Evolutionary conservation across 108 stramenopile species (phyloP), one percentile per base, ranked within the genome.

Genomic region (Cyclotella kingstonii): DNA sequence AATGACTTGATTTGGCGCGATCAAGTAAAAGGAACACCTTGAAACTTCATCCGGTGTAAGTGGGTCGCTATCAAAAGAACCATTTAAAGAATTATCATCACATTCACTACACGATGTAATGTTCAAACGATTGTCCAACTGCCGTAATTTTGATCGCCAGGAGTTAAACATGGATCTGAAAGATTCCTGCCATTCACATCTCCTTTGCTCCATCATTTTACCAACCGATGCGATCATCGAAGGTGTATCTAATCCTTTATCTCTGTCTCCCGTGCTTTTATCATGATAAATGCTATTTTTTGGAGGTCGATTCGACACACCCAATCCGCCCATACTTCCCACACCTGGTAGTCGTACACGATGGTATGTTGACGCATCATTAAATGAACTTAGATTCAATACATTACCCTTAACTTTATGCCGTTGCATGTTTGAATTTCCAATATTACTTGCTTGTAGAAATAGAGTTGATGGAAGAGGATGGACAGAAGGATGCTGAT

Each of bases 171-270:
- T 46, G 25, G 72, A 74, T 28, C 61, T 22, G 43, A 81, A 81
- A 23, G 76, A 50, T 33, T 69, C 77, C 44, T 75, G 77, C 80
- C 80, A 81, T 39, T 81, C 80, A 47, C 36, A 46, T 23, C 64
- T 61, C 19, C 76, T 33, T 47, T 69, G 66, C 0, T 59, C 51
- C 31, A 71, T 53, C 35, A 73, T 17, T 15, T 29, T 47, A 7
- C 63, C 42, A 48, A 58, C 38, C 8, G 62, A 56, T 33, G 71
- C 30, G 9, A 38, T 21, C 18, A 53, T 25, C 26, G 56, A 51
- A 19, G 48, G 17, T 4, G 41, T 4, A 26, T 18, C 3, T 53
- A 26, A 47, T 1, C 25, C 35, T 27, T n/a, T 9, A 17, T 46
- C 34, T 8, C 18, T 47, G 11, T 64, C 40, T 43, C n/a, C n/a